Percentiles rank a stretch among this genome's conserved stretches.
These are phyloP conservation scores for Pezicula rhizophila DNA, from an alignment of 2,329 filamentous ascomycete genomes.

Conservation along the genomic window DNA sequence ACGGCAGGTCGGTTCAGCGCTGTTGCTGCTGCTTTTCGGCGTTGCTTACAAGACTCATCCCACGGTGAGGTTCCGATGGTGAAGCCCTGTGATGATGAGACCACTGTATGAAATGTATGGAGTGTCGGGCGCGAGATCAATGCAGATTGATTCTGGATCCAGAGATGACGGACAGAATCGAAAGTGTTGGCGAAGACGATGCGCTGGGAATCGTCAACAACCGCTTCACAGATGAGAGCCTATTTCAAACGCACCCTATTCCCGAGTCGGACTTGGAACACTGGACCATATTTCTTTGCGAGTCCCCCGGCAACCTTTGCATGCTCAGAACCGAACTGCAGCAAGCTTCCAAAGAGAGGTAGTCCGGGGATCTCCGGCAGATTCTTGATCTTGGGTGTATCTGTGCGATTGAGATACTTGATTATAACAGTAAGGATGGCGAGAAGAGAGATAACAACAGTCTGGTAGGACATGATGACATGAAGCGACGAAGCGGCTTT, in stretches of 20 bases:
- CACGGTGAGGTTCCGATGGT: slow-evolving; percentile 81
- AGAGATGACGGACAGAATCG: slow-evolving; percentile 65
- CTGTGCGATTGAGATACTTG: slow-evolving; percentile 39
- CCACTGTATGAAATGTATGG: slow-evolving; percentile 76
- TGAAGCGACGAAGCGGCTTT: too few relatives aligned
- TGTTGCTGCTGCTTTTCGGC: slow-evolving; percentile 72
- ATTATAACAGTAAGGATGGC: slow-evolving; percentile 19
- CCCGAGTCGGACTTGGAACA: slow-evolving; percentile 63
- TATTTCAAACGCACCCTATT: slow-evolving; percentile 45
- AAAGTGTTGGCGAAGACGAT: slow-evolving; percentile 77
- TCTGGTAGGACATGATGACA: neutral
- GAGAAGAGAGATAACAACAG: slow-evolving; percentile 21
- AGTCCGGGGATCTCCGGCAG: slow-evolving; percentile 56
- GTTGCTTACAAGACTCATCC: slow-evolving; percentile 73
- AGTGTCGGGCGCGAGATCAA: slow-evolving; percentile 72
- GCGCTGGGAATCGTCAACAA: slow-evolving; percentile 35
- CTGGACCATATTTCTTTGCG: slow-evolving; percentile 55
- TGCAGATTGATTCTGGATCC: slow-evolving; percentile 73
- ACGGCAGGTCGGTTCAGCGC: slow-evolving; percentile 71
- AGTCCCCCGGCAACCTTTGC: slow-evolving; percentile 48
- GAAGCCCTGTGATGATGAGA: slow-evolving; percentile 70
- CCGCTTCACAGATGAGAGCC: neutral
- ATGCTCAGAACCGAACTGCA: slow-evolving; percentile 54
- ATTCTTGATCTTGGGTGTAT: slow-evolving; percentile 54
- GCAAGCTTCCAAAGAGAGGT: slow-evolving; percentile 56